Conservation (phyloP, 768 basidiomycete genomes). For the Cantharellus anzutake region DNA sequence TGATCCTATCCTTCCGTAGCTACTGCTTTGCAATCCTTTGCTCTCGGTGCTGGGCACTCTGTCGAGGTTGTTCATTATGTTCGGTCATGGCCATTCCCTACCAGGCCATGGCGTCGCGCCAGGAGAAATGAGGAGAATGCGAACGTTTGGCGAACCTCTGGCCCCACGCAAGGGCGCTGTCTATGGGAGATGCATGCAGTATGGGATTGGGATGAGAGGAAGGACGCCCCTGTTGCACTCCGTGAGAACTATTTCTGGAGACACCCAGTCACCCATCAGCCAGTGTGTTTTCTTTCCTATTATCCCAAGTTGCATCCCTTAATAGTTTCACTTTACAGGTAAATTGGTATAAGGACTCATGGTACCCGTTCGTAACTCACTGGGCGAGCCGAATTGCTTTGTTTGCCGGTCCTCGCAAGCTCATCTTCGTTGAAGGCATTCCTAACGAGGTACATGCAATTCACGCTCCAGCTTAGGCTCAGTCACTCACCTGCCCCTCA, state of each 20-base stretch:
- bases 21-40: constrained; percentile 73
- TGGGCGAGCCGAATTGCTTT: constrained; percentile 43
- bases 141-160: constrained; percentile 48
- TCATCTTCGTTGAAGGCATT: constrained; percentile 62
- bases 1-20: constrained; percentile 24
- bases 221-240: constrained; percentile 50
- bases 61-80: constrained; percentile 63
- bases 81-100: constrained; percentile 80
- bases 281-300: constrained; percentile 22
- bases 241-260: constrained; percentile 70
- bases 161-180: constrained; percentile 54
- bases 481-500: constrained; percentile 15
- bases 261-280: constrained; percentile 41
- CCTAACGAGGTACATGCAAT: constrained; percentile 62
- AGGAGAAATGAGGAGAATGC: constrained; percentile 39
- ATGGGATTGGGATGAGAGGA: constrained; percentile 68
- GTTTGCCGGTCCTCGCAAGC: constrained; percentile 33
- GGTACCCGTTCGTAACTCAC: constrained; percentile 50
- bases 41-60: constrained; percentile 77
- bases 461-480: not conserved
- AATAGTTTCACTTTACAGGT: constrained; percentile 24
- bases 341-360: constrained; percentile 77
- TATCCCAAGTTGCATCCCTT: not conserved
- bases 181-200: constrained; percentile 86
- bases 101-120: constrained; percentile 35